phyloP scores from a whole-genome alignment of 192 early-diverging fungal species.

The Podila epicladia region DNA sequence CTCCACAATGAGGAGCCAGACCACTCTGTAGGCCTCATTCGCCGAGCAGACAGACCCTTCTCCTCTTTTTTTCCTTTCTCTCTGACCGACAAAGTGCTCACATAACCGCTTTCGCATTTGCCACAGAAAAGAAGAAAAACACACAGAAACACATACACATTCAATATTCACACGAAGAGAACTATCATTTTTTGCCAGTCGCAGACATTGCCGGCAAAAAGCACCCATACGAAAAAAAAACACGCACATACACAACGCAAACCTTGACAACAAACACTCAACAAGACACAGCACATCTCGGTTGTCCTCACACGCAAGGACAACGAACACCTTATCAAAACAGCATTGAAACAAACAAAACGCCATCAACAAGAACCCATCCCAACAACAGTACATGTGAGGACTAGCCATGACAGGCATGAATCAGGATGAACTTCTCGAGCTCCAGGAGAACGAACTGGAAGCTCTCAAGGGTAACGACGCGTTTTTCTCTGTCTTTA shows the following conservation, averaged over 20 bases:
- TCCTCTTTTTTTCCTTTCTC: neutral
- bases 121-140: neutral
- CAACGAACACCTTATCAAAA: no score
- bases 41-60: neutral
- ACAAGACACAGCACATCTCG: no score
- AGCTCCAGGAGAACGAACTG: slow-evolving; percentile 78
- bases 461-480: slow-evolving; percentile 67
- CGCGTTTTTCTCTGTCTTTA: neutral
- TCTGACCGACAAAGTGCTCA: neutral
- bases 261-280: neutral
- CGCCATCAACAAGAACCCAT: neutral
- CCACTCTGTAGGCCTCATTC: no score
- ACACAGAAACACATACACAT: neutral
- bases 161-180: neutral
- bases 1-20: neutral
- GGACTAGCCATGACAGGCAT: slow-evolving; percentile 27
- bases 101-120: neutral
- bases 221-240: neutral
- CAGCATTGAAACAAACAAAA: neutral
- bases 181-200: neutral
- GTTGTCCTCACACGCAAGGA: neutral
- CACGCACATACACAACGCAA: neutral
- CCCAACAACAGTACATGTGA: neutral
- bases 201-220: neutral
- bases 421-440: slow-evolving; percentile 61